Percentiles rank a stretch among this genome's conserved stretches.
These are phyloP conservation scores for Lolium perenne DNA, from an alignment of 176 grass and related monocot species.

Conservation along the genomic window DNA sequence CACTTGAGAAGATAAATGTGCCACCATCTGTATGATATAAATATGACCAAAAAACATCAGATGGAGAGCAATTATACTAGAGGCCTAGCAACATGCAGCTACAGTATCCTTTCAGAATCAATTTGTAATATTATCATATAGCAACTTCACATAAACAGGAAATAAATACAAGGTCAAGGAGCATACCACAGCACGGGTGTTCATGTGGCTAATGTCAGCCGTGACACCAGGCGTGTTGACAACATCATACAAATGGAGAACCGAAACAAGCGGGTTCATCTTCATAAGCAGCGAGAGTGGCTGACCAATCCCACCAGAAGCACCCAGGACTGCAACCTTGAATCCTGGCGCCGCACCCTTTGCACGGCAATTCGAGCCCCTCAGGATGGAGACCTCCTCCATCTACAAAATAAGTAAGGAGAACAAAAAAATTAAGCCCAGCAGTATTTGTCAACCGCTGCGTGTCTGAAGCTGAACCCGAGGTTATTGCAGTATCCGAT, in stretches of 20 bases:
- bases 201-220: conserved; percentile 90
- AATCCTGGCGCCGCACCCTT: conserved; percentile 86
- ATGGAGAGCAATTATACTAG: not conserved
- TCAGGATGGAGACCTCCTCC: conserved; percentile 54
- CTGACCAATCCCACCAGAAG: conserved; percentile 90
- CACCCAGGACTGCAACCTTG: conserved; percentile 82
- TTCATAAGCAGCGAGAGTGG: conserved; percentile 86
- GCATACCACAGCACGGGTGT: conserved; percentile 85
- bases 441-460: not conserved
- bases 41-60: not conserved
- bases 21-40: too few relatives aligned
- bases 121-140: not conserved
- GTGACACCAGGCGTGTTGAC: conserved; percentile 89
- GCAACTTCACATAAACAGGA: not conserved
- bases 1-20: too few relatives aligned
- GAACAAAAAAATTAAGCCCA: conserved; percentile 20
- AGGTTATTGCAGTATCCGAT: not conserved
- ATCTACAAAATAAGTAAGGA: conserved; percentile 45
- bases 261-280: conserved; percentile 85
- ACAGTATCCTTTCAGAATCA: not conserved
- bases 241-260: conserved; percentile 91
- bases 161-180: not conserved
- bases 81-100: conserved; percentile 7
- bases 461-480: too few relatives aligned
- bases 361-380: conserved; percentile 57